Evolutionary conservation across 2,329 filamentous ascomycete species (phyloP).

Genomic region (Neofusicoccum cordaticola): DNA sequence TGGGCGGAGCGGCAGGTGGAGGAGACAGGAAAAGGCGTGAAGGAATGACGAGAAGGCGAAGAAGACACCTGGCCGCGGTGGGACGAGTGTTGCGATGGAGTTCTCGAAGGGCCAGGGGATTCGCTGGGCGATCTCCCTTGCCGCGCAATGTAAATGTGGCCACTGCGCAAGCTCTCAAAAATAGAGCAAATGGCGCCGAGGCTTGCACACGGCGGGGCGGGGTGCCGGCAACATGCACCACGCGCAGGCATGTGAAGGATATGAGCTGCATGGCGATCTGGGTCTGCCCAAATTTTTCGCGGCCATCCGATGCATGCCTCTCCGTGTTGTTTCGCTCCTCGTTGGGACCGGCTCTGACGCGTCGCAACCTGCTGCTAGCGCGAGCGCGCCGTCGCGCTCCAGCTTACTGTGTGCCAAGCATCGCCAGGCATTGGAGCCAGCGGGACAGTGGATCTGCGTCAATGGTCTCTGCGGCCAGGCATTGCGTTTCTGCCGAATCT

Average conservation of each 20-base stretch:
- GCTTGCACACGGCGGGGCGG: slow-evolving; percentile 1
- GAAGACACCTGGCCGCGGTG: slow-evolving; percentile 14
- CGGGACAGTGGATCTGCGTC: neutral
- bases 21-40: slow-evolving; percentile 1
- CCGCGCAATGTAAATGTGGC: slow-evolving; percentile 10
- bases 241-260: neutral
- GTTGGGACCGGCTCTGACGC: neutral
- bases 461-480: too few species aligned
- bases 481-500: too few species aligned
- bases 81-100: slow-evolving; percentile 12
- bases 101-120: slow-evolving; percentile 13
- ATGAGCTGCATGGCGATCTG: neutral
- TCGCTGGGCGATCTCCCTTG: neutral
- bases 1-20: neutral
- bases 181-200: slow-evolving; percentile 12
- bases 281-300: neutral
- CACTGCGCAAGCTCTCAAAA: slow-evolving; percentile 9
- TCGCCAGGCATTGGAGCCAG: neutral
- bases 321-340: neutral
- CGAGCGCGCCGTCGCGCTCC: neutral
- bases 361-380: neutral
- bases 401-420: neutral
- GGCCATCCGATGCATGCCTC: neutral
- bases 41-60: slow-evolving; percentile 17
- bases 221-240: slow-evolving; percentile 1